A percentile compares a stretch with the other conserved stretches of the same genome.
Conservation (phyloP, 1,284 basidiomycete species). For the Puccinia hordei region DNA sequence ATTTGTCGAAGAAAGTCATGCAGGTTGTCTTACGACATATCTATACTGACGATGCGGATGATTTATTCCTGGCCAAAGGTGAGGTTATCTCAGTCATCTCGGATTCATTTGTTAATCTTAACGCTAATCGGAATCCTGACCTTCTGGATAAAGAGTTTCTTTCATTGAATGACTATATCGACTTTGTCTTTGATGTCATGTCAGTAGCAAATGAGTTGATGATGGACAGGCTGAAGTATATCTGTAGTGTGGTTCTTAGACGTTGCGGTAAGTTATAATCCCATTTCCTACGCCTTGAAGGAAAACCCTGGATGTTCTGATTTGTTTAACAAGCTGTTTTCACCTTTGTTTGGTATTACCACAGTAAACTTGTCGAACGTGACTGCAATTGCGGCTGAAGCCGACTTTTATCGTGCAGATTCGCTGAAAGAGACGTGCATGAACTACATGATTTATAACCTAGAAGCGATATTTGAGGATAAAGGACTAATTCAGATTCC, state of each 20-base stretch:
- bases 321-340: not conserved
- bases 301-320: conserved; percentile 1
- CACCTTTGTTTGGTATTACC: conserved; percentile 54
- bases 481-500: conserved; percentile 75
- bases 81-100: conserved; percentile 55
- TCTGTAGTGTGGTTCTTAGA: conserved; percentile 77
- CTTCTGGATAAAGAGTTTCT: conserved; percentile 65
- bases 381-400: conserved; percentile 78
- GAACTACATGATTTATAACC: conserved; percentile 76
- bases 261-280: conserved; percentile 55
- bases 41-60: conserved; percentile 74
- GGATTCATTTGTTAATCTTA: conserved; percentile 16
- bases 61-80: conserved; percentile 71
- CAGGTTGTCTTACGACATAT: conserved; percentile 75
- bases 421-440: conserved; percentile 75
- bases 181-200: conserved; percentile 85
- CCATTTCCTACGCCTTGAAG: not conserved
- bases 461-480: conserved; percentile 84
- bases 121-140: conserved; percentile 34
- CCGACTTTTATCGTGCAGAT: conserved; percentile 74
- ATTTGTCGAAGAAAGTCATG: conserved; percentile 76
- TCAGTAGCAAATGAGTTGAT: conserved; percentile 85
- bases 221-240: conserved; percentile 76
- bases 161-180: conserved; percentile 75
- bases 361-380: conserved; percentile 77